phyloP scores from a whole-genome alignment of 495 filamentous ascomycete genomes.

The Penicillium malachiteum region DNA sequence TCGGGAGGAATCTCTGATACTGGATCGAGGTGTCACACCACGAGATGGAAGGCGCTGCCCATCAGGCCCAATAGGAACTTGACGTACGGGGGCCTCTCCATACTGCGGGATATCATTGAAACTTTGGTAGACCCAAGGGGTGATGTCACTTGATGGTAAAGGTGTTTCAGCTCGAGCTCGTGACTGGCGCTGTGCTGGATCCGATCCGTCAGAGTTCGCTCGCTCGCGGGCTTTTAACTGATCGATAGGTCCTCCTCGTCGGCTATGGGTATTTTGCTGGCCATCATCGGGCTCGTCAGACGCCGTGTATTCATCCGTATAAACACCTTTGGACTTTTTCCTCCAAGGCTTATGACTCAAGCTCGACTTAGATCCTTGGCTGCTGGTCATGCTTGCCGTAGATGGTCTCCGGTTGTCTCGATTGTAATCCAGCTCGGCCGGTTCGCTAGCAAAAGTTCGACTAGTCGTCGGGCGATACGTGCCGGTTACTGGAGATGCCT shows the following conservation, averaged over 20 bases:
- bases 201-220: conserved; percentile 68
- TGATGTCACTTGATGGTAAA: conserved; percentile 89
- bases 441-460: conserved; percentile 63
- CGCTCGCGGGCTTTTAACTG: conserved; percentile 60
- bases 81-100: conserved; percentile 78
- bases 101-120: conserved; percentile 77
- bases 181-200: conserved; percentile 65
- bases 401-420: conserved; percentile 83
- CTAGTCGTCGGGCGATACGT: conserved; percentile 63
- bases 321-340: conserved; percentile 75
- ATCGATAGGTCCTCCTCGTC: conserved; percentile 50
- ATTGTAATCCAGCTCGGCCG: conserved; percentile 62
- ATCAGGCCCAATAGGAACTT: conserved; percentile 68
- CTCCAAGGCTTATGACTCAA: conserved; percentile 64
- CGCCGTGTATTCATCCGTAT: conserved; percentile 77
- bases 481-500: conserved; percentile 61
- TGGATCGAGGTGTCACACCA: conserved; percentile 22
- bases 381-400: conserved; percentile 84
- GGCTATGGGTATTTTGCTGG: conserved; percentile 9
- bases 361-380: conserved; percentile 83
- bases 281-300: conserved; percentile 61
- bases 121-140: conserved; percentile 94
- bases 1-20: conserved; percentile 51
- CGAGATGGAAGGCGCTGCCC: conserved; percentile 58
- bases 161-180: conserved; percentile 67